Evolutionary conservation across 192 early-diverging fungal genomes (phyloP), one percentile per base, ranked within the genome.

Genomic region (Lobosporangium transversale): DNA sequence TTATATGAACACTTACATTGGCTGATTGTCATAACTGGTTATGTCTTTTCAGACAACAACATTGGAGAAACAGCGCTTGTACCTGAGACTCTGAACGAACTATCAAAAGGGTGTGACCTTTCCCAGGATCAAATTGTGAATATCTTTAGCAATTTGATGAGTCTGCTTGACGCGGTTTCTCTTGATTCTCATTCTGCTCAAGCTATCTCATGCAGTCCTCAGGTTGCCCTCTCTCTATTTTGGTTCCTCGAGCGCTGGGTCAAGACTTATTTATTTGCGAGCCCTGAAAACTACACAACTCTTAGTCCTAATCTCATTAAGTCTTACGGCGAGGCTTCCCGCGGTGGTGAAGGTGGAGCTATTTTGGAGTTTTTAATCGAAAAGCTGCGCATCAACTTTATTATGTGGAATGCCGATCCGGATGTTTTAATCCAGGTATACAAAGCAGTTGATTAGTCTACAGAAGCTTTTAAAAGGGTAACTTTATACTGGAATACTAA

Each of bases 191-290:
- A 81, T 50, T 55, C 75, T 6, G 54, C 73, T 1, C 82, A 88
- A 61, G 83, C 87, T 27, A 81, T 85, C 5, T 79, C 86, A 14
- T 91, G 86, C 68, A 93, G 91, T 64, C 93, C 93, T 0, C 70
- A 88, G 44, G 81, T 93, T 9, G 78, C 87, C 2, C 88, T 92
- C 45, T 90, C 90, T 3, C 63, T 93, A 18, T 81, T 92, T 42
- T 92, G 89, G 87, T 94, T 90, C 71, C 62, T 91, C 23, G 87
- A 92, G 54, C 76, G 93, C 12, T 94, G 93, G 93, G 78, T 80
- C 21, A 80, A 81, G 36, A 87, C 91, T 1, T 94, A 92, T 63
- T 61, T 94, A 7, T 88, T 94, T 52, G 48, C 88, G 15, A 80
- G 86, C 37, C 80, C 81, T 47, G 70, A 79, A 9, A 83, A 93